These are phyloP conservation scores for Forsythia suspensa DNA, from an alignment of 257 asterid genomes.

Conservation along the genomic window DNA sequence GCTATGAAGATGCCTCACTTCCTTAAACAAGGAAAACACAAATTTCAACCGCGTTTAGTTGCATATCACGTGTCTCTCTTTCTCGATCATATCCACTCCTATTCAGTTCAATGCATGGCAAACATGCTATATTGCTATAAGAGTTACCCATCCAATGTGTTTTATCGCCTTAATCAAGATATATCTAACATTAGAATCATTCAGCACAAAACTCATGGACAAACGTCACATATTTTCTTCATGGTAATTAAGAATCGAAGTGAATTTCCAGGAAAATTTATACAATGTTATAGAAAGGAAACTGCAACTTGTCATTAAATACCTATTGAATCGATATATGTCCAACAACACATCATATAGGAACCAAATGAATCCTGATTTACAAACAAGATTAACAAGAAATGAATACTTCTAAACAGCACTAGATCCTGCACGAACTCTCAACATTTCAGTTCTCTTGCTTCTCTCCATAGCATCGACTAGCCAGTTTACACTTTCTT, in stretches of 20 bases:
- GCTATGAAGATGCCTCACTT: too few relatives aligned
- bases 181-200: background rate
- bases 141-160: background rate
- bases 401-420: conserved; percentile 27
- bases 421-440: conserved; percentile 62
- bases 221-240: background rate
- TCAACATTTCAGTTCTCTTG: conserved; percentile 71
- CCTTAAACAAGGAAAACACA: too few relatives aligned
- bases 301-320: background rate
- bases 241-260: background rate
- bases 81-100: background rate
- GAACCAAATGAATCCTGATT: background rate
- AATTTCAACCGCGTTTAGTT: background rate
- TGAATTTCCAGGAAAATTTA: background rate
- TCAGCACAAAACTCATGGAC: background rate
- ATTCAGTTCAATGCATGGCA: background rate
- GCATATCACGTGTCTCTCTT: background rate
- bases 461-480: conserved; percentile 85
- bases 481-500: conserved; percentile 82
- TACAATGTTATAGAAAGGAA: background rate
- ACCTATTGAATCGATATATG: background rate
- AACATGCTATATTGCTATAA: background rate
- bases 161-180: background rate
- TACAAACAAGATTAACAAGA: background rate
- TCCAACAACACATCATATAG: background rate